Evolutionary conservation across 2,329 filamentous ascomycete genomes (phyloP), one percentile per base, ranked within the genome.

Genomic region (Curvularia lunata): DNA sequence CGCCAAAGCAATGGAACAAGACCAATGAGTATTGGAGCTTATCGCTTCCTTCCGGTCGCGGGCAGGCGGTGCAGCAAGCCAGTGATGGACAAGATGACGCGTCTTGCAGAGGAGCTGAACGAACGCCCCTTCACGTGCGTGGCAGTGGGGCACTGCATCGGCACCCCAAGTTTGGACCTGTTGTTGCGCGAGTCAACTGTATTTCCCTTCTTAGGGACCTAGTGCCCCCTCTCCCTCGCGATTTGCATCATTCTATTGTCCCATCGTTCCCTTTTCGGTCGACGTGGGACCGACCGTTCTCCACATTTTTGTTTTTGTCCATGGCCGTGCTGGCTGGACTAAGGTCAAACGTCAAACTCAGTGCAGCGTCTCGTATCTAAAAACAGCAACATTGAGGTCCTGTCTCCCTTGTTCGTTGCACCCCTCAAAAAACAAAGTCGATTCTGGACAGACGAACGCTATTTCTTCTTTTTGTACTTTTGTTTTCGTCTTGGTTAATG

Each of bases 301-400:
- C 45, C 45, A 47, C 45, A 19, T 13, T 40, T 49, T 19, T 13
- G 13, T 47, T 18, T 12, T 23, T 18, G 18, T n/a, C 47, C 25
- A 25, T 40, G 21, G 9, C 34, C 23, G 45, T 32, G 45, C 18
- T 47, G 28, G 18, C 42, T 28, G 19, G 45, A 28, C 45, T 47
- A 47, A 18, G 23, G 13, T 13, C 23, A 37, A 49, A 49, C 47
- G 47, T 40, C 47, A 49, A 49, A 49, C 47, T 37, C 6, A 16
- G 6, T 49, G 47, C 23, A 30, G 34, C 23, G 34, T 40, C 34
- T 40, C 47, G 34, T 49, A 49, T 49, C 47, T 49, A 49, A 49
- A 49, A 49, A 49, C 34, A 49, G 47, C 23, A 49, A 49, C 47
- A 40, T 48, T 5, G 10, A 18, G 32, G 47, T 32, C 32, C 27